Base-by-base conservation (phyloP, 345 rosid genomes). In the Euphorbia pulcherrima region DNA sequence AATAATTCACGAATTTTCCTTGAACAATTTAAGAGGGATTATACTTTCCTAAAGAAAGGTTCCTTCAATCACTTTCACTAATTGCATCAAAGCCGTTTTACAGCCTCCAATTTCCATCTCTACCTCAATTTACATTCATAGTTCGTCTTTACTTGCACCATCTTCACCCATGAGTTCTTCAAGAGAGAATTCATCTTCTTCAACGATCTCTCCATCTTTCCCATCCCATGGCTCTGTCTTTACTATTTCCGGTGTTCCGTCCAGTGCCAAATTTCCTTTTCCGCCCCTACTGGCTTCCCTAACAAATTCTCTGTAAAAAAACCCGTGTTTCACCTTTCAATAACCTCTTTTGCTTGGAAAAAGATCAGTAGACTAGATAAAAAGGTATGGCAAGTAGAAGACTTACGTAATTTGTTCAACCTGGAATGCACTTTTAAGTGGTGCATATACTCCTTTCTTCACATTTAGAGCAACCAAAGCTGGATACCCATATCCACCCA, bases 401-500 rank as follows among this genome's bases (percentile, higher is more conserved):
- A 75, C 97, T 86, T 82, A 92, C 99, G 73, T 59, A 51, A 95
- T 75, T 29, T 92, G 97, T 37, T 81, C 93, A 26, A 90, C 88
- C 82, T 88, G 96, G 72, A 82, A 95, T 59, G 99, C 99, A 59
- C 99, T 92, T 82, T 84, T 90, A 30, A 95, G 92, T 26, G 99
- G 97, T 67, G 99, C 89, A 75, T 88, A 92, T 21, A 86, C 97
- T 74, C 86, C 97, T 82, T 92, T 92, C 89, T 95, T 95, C 62
- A 83, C 78, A 69, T 95, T 95, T 86, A 95, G 75, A 37, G 97
- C 99, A 46, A 95, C 96, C 75, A 95, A 78, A 48, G 99, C 99
- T 5, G 99, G 97, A 63, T 92, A 95, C 10, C 99, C 99, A 16
- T 95, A 95, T 68, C 97, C 99, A 53, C 99, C 99, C 27, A 95